Evolutionary conservation across 371 early-diverging fungal genomes (phyloP), one percentile per base, ranked within the genome.

Genomic region (Mortierella sp.): DNA sequence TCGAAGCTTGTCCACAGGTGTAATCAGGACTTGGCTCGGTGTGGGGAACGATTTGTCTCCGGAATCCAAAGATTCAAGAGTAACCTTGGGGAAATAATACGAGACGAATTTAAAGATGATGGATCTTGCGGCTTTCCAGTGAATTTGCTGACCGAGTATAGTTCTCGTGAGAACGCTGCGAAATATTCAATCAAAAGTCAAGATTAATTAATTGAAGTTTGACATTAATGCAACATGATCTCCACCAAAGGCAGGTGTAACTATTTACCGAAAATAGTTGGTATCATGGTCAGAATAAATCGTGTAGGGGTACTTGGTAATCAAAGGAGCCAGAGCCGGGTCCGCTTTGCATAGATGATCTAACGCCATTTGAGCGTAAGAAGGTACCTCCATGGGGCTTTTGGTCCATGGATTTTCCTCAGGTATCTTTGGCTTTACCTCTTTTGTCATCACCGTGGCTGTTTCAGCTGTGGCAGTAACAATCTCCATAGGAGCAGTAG

Each of bases 131-230:
- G 89, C 90, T 49, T 86, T 89, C 66, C 89, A 89, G 8, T 88
- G 83, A n/a, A 90, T 82, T 64, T 90, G 90, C 61, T 91, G 91
- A 58, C 85, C 87, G 32, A 91, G 68, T 43, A 91, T 87, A 0
- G 89, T 81, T 10, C 80, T 68, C 2, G 70, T 51, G 2, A 86
- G 84, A 13, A 78, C 70, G 6, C 79, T 78, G 29, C 8, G 7
- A 1, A 45, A 45, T 35, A 17, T 22, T n/a, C 32, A 4, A 17
- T 17, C 3, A 5, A 22, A n/a, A 26, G 29, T 12, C 2, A 55
- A 29, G 26, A 55, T 55, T 13, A 13, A 23, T 29, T 3, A 8
- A 15, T 55, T 15, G 31, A 28, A n/a, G n/a, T 28, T 51, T 51
- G 51, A 51, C 22, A 51, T 51, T 9, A 55, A 17, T 54, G 55